Evolutionary conservation across 257 asterid species (phyloP), one percentile per base, ranked within the genome.

Genomic region (Avicennia marina): DNA sequence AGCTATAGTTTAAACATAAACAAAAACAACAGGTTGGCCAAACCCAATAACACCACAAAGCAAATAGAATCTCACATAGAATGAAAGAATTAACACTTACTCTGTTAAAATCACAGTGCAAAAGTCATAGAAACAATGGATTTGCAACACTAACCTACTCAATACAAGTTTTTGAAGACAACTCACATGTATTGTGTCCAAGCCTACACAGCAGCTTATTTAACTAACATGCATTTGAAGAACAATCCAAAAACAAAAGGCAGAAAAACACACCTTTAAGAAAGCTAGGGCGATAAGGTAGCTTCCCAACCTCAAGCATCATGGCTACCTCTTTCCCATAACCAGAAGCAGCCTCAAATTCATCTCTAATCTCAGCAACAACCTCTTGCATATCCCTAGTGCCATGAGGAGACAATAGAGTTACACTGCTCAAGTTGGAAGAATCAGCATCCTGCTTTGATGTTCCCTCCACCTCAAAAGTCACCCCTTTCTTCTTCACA

Each of bases 241-340:
- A 20, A 17, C 32, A 25, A n/a, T n/a, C n/a, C n/a, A n/a, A n/a
- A n/a, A n/a, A 11, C 25, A 17, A 20, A 22, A 21, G 24, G 51
- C 39, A 32, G 33, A 62, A 68, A 56, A 57, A 2, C 65, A 45
- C 71, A 93, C 98, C 98, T 89, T 76, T 84, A 29, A 76, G 65
- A 58, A 86, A 60, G 62, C 84, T 73, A 41, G 88, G 96, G 71
- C 82, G 95, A 77, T 89, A 86, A 36, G 96, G 98, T 70, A 85
- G 58, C 76, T 83, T 89, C 43, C 97, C 97, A 63, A 82, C 95
- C 78, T 93, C 98, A 56, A 93, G 98, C 95, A 89, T 65, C 70
- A 82, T 21, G 9, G 95, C 95, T 4, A 93, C 97, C 77, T 93
- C 98, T 63, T 75, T 86, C 42, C 98, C 98, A 57, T 78, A 78